Evolutionary conservation across 1,284 basidiomycete species (phyloP).

Genomic region (Pulveroboletus sp.): DNA sequence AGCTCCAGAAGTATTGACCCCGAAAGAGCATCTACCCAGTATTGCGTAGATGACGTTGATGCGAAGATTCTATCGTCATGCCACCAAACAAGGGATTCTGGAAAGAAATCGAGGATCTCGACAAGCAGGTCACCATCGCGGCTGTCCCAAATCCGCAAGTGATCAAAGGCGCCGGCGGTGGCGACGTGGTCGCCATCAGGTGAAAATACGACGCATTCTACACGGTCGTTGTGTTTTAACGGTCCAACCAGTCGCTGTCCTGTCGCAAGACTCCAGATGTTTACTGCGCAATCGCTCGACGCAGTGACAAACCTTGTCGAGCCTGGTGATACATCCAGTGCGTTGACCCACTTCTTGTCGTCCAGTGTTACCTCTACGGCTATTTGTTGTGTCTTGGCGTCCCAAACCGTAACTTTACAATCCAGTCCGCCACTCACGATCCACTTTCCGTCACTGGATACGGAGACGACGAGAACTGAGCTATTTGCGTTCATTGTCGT

Average conservation of each 20-base stretch:
- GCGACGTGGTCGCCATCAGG: constrained; percentile 24
- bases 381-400: constrained; percentile 15
- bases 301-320: constrained; percentile 20
- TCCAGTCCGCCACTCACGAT: constrained; percentile 17
- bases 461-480: constrained; percentile 12
- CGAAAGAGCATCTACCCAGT: constrained; percentile 12
- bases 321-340: constrained; percentile 21
- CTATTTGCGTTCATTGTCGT: constrained; percentile 10
- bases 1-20: constrained; percentile 17
- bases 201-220: constrained; percentile 22
- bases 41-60: constrained; percentile 14
- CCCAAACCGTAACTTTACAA: constrained; percentile 17
- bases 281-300: constrained; percentile 9
- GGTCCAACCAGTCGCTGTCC: constrained; percentile 23
- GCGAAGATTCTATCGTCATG: constrained; percentile 21
- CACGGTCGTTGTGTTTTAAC: constrained; percentile 14
- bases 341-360: constrained; percentile 11
- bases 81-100: constrained; percentile 23
- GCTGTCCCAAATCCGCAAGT: constrained; percentile 21
- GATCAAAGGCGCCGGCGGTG: constrained; percentile 17
- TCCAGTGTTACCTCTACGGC: constrained; percentile 1
- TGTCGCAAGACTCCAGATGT: constrained; percentile 20
- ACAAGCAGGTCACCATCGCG: constrained; percentile 11
- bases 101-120: constrained; percentile 11
- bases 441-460: constrained; percentile 25